Base-by-base conservation (phyloP, 805 yeast species). In the Candida verbasci region DNA sequence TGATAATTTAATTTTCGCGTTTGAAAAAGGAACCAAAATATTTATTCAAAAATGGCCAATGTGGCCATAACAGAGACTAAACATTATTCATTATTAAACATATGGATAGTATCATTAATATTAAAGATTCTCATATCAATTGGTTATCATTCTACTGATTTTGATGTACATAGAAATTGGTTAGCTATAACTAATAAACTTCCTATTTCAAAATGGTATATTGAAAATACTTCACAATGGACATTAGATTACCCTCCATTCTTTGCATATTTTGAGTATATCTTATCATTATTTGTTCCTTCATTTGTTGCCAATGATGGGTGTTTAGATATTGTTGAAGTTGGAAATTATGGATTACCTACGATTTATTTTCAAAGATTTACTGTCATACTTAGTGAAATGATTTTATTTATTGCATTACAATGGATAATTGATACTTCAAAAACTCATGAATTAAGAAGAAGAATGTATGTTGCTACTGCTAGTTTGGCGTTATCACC, bases 91-190 rank as follows among this genome's bases (percentile, higher is more conserved):
- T 48, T 67, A 20, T 31, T 49, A 20, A 63, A 65, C 42, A 48
- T 66, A 14, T 65, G 72, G 70, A 45, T 58, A 22, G 50, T 62
- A 7, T 45, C 62, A 3, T 45, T 62, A 9, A 60, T 60, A 22
- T 49, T 66, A 26, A 67, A 67, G 38, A 46, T 54, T 7, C 51
- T 66, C 16, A 49, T 66, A 10, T 40, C 56, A 3, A 47, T 84
- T 6, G 87, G 91, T 1, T 93, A 91, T 58, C 88, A 78, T 47
- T 89, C 97, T 9, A 93, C 97, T 1, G 98, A 93, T 58, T 91
- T 93, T 50, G 98, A 93, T 55, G 98, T 93, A 17, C 98, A 93
- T 58, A 68, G 98, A 40, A 93, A 93, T 54, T 93, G 98, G 98
- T 71, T 93, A 15, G 95, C 98, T 0, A 82, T 93, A 34, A 91